phyloP scores from a whole-genome alignment of 257 asterid species.

The Jacaranda copaia region DNA sequence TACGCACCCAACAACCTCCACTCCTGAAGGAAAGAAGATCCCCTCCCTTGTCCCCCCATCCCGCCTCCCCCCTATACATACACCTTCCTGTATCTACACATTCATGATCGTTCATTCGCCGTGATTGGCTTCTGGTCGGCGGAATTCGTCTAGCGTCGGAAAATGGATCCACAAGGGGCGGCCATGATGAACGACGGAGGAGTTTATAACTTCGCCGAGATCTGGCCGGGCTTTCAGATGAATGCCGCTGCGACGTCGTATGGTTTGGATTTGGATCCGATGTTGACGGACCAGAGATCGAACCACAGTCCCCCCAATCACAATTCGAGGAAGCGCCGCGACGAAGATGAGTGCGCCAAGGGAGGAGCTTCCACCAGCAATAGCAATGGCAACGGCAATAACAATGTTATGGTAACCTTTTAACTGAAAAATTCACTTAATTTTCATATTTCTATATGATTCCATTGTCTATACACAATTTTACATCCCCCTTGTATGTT shows the following conservation, averaged over 20 bases:
- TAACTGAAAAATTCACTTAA: slow-evolving; percentile 17
- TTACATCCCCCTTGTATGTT: not conserved
- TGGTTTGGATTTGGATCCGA: slow-evolving; percentile 56
- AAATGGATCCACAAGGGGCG: slow-evolving; percentile 61
- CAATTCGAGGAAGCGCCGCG: slow-evolving; percentile 61
- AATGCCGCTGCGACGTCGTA: slow-evolving; percentile 50
- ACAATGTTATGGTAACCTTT: slow-evolving; percentile 47
- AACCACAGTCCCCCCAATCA: slow-evolving; percentile 43
- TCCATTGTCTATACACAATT: not conserved
- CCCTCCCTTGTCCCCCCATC: slow-evolving; percentile 35
- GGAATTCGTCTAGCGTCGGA: slow-evolving; percentile 11
- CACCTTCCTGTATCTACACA: slow-evolving; percentile 33
- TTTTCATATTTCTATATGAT: not conserved
- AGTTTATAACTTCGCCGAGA: slow-evolving; percentile 59
- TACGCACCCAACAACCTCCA: slow-evolving; percentile 56
- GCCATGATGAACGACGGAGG: slow-evolving; percentile 58
- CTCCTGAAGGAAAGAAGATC: slow-evolving; percentile 39
- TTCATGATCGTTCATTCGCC: slow-evolving; percentile 35
- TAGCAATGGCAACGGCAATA: slow-evolving; percentile 42
- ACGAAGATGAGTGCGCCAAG: slow-evolving; percentile 46
- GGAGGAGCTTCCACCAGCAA: slow-evolving; percentile 61
- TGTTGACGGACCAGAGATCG: slow-evolving; percentile 55
- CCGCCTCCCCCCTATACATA: slow-evolving; percentile 23
- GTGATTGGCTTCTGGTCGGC: slow-evolving; percentile 30
- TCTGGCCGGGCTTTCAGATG: slow-evolving; percentile 65